These are phyloP conservation scores for Saccharata proteae DNA, from an alignment of 2,329 filamentous ascomycete species.

Conservation along the genomic window DNA sequence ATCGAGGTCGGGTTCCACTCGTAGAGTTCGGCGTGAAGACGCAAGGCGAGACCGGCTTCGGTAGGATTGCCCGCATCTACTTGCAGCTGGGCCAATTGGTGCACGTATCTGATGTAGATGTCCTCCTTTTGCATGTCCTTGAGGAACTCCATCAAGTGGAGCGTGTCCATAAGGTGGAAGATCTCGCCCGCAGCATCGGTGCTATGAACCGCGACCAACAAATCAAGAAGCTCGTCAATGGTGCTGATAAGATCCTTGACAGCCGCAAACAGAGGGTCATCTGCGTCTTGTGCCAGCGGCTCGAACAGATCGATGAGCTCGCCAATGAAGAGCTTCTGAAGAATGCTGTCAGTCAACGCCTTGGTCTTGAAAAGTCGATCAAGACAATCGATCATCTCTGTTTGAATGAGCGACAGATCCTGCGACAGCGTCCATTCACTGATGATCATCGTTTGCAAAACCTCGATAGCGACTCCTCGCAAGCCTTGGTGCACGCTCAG, in stretches of 20 bases:
- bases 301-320: constrained; percentile 77
- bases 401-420: constrained; percentile 81
- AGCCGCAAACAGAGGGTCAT: constrained; percentile 64
- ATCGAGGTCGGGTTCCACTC: constrained; percentile 69
- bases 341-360: constrained; percentile 72
- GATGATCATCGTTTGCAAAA: constrained; percentile 95
- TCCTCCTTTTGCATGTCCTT: constrained; percentile 95
- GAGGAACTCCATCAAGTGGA: constrained; percentile 90
- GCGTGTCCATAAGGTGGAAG: constrained; percentile 72
- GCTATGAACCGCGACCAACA: constrained; percentile 80
- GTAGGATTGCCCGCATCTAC: constrained; percentile 63
- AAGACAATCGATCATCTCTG: constrained; percentile 90
- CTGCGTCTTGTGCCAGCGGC: constrained; percentile 49
- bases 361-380: constrained; percentile 85
- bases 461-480: constrained; percentile 78
- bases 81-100: constrained; percentile 75
- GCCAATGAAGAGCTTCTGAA: constrained; percentile 84
- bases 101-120: constrained; percentile 91
- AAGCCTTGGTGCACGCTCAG: constrained; percentile 90
- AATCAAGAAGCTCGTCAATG: constrained; percentile 79
- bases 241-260: constrained; percentile 70
- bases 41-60: constrained; percentile 78
- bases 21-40: constrained; percentile 84
- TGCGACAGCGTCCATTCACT: constrained; percentile 96
- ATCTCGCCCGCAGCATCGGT: constrained; percentile 62